Evolutionary conservation across 2,329 filamentous ascomycete species (phyloP).

Genomic region (Diaporthe helianthi): DNA sequence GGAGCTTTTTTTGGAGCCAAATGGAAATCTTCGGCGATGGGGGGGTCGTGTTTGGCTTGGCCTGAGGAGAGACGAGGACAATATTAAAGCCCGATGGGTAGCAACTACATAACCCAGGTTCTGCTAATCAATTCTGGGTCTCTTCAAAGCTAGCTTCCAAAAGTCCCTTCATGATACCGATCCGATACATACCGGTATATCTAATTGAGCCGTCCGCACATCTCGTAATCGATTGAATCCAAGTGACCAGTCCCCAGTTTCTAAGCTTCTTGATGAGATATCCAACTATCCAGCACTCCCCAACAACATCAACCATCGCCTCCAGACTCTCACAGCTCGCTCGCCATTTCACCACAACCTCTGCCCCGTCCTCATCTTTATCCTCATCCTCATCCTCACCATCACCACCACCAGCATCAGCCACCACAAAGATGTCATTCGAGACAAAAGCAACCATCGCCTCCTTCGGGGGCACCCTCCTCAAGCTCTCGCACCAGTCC

Average conservation of each 20-base stretch:
- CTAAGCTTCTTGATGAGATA: constrained; percentile 25
- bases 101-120: neutral
- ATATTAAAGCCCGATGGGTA: constrained; percentile 7
- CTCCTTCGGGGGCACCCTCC: constrained; percentile 91
- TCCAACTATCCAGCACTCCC: constrained; percentile 27
- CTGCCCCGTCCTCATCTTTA: neutral
- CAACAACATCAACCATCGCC: constrained; percentile 3
- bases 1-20: constrained; percentile 11
- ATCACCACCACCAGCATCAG: neutral
- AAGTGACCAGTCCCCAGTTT: neutral
- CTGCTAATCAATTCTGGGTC: neutral
- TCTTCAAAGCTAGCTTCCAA: neutral
- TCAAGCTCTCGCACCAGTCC: constrained; percentile 91
- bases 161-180: constrained; percentile 25
- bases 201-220: neutral
- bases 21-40: constrained; percentile 20
- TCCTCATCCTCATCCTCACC: neutral
- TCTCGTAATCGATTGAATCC: neutral
- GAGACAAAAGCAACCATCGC: constrained; percentile 88
- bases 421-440: constrained; percentile 72
- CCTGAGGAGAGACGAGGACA: neutral
- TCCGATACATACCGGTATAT: neutral
- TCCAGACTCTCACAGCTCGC: constrained; percentile 32
- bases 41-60: constrained; percentile 3
- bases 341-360: constrained; percentile 17